Conservation (phyloP, 1,139 yeast genomes). For the Diutina scorzettiae region DNA sequence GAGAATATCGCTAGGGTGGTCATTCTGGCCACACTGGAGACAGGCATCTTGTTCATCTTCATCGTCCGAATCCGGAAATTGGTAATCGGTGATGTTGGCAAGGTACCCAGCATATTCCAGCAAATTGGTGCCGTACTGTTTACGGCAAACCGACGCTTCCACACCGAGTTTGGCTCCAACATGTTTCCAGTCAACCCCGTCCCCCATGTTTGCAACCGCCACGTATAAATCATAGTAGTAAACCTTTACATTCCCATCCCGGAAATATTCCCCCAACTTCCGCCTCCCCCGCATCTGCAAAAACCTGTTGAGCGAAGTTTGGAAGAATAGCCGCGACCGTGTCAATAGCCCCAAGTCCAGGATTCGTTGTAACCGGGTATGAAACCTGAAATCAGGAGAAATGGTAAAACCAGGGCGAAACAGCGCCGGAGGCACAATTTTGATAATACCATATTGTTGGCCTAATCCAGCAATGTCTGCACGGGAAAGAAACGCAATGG, state of each 20-base stretch:
- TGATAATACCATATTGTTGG: constrained; percentile 47
- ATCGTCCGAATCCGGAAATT: constrained; percentile 13
- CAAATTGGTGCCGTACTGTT: constrained; percentile 24
- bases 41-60: constrained; percentile 32
- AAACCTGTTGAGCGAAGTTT: constrained; percentile 47
- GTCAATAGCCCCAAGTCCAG: constrained; percentile 53
- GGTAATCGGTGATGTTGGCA: constrained; percentile 13
- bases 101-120: constrained; percentile 35
- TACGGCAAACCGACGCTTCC: constrained; percentile 14
- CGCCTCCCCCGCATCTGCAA: constrained; percentile 32
- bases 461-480: constrained; percentile 42
- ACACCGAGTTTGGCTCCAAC: constrained; percentile 19
- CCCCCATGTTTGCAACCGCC: constrained; percentile 19
- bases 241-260: constrained; percentile 12
- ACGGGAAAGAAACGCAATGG: constrained; percentile 48
- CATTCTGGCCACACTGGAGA: constrained; percentile 38
- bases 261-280: constrained; percentile 13
- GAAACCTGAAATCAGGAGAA: constrained; percentile 44
- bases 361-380: constrained; percentile 52
- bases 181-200: constrained; percentile 20
- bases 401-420: constrained; percentile 43
- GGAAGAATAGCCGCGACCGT: constrained; percentile 50
- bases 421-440: constrained; percentile 47
- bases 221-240: constrained; percentile 45
- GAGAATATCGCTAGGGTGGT: constrained; percentile 39